Evolutionary conservation across 2,329 filamentous ascomycete genomes (phyloP).

Genomic region (Albophoma yamanashiensis): DNA sequence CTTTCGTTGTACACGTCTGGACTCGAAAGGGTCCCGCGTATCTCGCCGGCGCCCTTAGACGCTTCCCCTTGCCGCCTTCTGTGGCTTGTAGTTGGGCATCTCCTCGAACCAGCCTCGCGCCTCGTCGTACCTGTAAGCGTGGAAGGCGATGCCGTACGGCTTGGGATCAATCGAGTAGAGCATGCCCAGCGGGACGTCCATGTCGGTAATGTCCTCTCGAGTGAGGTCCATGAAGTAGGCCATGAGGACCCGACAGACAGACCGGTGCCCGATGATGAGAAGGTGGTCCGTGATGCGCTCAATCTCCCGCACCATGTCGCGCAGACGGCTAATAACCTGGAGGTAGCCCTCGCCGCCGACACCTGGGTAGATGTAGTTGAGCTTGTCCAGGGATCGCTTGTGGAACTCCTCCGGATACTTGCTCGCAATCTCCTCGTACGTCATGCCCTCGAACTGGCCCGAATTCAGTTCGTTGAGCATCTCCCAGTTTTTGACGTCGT

Average conservation of each 20-base stretch:
- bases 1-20: neutral
- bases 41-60: slow-evolving; percentile 7
- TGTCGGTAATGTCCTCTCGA: slow-evolving; percentile 81
- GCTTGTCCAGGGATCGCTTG: slow-evolving; percentile 73
- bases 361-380: slow-evolving; percentile 93
- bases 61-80: slow-evolving; percentile 30
- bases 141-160: slow-evolving; percentile 95
- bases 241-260: slow-evolving; percentile 82
- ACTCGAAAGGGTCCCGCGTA: neutral
- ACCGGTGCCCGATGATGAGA: slow-evolving; percentile 84
- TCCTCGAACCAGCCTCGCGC: slow-evolving; percentile 71
- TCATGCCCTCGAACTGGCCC: slow-evolving; percentile 87
- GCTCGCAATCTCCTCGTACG: slow-evolving; percentile 80
- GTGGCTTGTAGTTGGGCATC: slow-evolving; percentile 71
- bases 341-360: slow-evolving; percentile 94
- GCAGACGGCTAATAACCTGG: slow-evolving; percentile 89
- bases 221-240: slow-evolving; percentile 94
- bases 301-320: slow-evolving; percentile 91
- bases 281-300: slow-evolving; percentile 96
- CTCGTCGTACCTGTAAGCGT: slow-evolving; percentile 85
- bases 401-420: slow-evolving; percentile 72
- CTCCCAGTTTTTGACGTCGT: slow-evolving; percentile 94
- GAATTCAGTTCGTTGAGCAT: slow-evolving; percentile 97
- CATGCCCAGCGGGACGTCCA: slow-evolving; percentile 89
- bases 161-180: slow-evolving; percentile 94